Base-by-base conservation (phyloP, 2,329 filamentous ascomycete species). In the Pseudofabraea citricarpa region DNA sequence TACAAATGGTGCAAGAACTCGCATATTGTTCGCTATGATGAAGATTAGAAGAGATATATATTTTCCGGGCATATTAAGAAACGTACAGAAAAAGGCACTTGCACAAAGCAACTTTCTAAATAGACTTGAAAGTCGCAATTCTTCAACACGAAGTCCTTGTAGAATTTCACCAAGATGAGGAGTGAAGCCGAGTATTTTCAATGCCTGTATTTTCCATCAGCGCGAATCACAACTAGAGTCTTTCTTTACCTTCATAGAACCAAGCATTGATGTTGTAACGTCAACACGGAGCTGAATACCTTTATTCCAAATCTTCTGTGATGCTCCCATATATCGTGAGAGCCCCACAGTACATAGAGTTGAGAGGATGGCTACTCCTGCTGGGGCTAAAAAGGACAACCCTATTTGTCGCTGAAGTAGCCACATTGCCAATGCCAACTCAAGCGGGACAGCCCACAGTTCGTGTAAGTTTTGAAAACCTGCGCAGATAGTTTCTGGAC, bases 61-160 rank as follows among this genome's bases (percentile, higher is more conserved):
- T n/a, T n/a, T n/a, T n/a, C 16, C 27, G 27, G 16, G 13, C 27
- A 5, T 12, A 12, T 15, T n/a, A 5, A 3, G 27, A 2, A 31
- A 31, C 27, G 22, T 51, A 53, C 48, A 49, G n/a, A 56, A 31
- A 24, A 55, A 45, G 3, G 52, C 45, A 21, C 50, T 46, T 12
- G 44, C 22, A 33, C 46, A 51, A 1, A 69, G 48, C 4, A 68
- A 40, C 50, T 56, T 59, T 44, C 68, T 54, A 32, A 64, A 69
- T 6, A 54, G 53, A 33, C 58, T 60, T 0, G 68, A 70, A 0
- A 67, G 49, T 4, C 58, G 55, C n/a, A 72, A 49, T 48, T 71
- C 69, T 1, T 56, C 41, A 1, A 63, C 51, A 10, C 69, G 57
- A 1, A 70, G 47, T 10, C 54, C 42, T 27, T 69, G 66, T 1